Base-by-base conservation (phyloP, 768 basidiomycete species). In the Butyriboletus loyo region DNA sequence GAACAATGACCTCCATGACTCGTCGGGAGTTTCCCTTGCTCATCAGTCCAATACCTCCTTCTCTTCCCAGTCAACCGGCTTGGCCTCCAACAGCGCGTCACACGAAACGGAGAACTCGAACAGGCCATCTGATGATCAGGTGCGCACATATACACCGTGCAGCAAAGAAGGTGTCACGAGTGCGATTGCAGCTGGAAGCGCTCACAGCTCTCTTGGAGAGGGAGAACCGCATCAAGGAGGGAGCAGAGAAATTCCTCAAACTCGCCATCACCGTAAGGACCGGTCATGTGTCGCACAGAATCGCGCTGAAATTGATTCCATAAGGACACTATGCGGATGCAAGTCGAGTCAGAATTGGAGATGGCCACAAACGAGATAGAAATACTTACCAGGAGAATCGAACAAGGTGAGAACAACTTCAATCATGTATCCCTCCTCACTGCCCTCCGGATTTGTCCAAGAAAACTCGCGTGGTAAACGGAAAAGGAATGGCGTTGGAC, bases 171-270 rank as follows among this genome's bases (percentile, higher is more conserved):
- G 10, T 45, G 31, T 53, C 52, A 62, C 49, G 21, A 55, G 28
- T 43, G 14, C 32, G 39, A 11, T 19, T 19, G 57, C 53, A 92
- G 92, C 70, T 93, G 43, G 85, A 85, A 40, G 71, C 76, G 6
- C 75, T 97, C 19, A 81, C 82, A 45, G 78, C 77, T 49, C 83
- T 85, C 62, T 75, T 95, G 19, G 81, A 82, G 48, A 77, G 89
- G 54, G 87, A 94, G 72, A 83, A 82, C 55, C 78, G 87, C 49
- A 92, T 97, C 55, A 92, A 85, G 66, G 92, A 93, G 68, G 94
- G 94, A 11, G 94, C 94, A 1, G 92, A 95, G 74, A 93, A 89
- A 59, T 78, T 98, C 55, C 74, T 97, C 14, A 83, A 84, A 59
- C 85, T 89, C 71, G 71, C 77, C 30, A 63, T 84, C 36, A 75